Percentiles rank a stretch among this genome's conserved stretches.
These are phyloP conservation scores for Cydonia oblonga DNA, from an alignment of 331 rosid genomes.

Conservation along the genomic window DNA sequence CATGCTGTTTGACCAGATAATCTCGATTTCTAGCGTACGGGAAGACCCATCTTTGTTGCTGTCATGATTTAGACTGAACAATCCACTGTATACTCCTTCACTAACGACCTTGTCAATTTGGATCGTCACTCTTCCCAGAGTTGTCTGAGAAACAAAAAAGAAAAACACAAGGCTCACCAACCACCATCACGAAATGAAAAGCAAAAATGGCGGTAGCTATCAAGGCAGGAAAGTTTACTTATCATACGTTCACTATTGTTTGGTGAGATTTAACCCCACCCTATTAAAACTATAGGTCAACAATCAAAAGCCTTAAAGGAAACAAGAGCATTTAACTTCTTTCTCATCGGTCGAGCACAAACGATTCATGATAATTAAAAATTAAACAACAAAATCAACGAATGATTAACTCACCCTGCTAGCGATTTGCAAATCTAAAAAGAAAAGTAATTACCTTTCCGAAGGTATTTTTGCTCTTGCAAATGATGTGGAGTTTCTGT, in stretches of 20 bases:
- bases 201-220: background rate
- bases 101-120: conserved; percentile 91
- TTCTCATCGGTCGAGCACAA: background rate
- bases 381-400: too few relatives aligned
- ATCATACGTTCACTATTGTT: background rate
- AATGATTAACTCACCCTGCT: background rate
- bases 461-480: conserved; percentile 96
- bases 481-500: conserved; percentile 76
- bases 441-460: conserved; percentile 62
- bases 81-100: conserved; percentile 89
- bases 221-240: too few relatives aligned
- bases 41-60: conserved; percentile 90
- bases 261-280: background rate
- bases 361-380: background rate
- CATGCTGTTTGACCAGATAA: conserved; percentile 79
- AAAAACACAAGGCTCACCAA: background rate
- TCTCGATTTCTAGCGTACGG: conserved; percentile 85
- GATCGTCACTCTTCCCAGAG: conserved; percentile 88
- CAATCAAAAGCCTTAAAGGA: background rate
- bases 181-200: conserved; percentile 14
- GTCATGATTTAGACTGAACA: conserved; percentile 87
- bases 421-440: background rate
- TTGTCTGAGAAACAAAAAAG: conserved; percentile 35
- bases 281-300: too few relatives aligned
- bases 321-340: background rate